phyloP scores from a whole-genome alignment of 2,329 filamentous ascomycete species.

The Tolypocladium ophioglossoides region DNA sequence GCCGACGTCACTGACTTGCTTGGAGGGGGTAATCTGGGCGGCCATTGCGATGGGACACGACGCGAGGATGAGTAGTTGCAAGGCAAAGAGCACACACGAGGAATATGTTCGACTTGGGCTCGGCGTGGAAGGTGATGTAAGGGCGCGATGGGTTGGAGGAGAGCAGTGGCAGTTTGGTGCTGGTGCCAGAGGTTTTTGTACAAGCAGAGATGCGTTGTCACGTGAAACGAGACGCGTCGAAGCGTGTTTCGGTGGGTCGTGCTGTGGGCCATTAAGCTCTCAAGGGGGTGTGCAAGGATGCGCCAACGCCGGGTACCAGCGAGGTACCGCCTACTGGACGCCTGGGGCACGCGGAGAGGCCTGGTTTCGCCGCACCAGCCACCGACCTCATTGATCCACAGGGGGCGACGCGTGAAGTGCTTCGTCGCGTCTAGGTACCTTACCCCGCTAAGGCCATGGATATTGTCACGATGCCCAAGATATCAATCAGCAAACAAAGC shows the following conservation, averaged over 20 bases:
- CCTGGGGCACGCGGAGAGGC: neutral
- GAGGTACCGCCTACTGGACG: constrained; percentile 4
- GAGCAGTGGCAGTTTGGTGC: constrained; percentile 8
- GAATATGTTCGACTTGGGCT: constrained; percentile 10
- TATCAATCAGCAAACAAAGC: constrained; percentile 22
- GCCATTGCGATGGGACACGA: constrained; percentile 48
- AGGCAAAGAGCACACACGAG: constrained; percentile 9
- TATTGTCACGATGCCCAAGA: constrained; percentile 7
- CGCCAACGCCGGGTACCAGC: neutral
- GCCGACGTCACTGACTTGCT: constrained; percentile 38
- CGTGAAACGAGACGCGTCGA: constrained; percentile 25
- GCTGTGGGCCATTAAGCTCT: constrained; percentile 14
- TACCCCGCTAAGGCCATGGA: too few species aligned
- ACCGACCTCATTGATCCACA: neutral
- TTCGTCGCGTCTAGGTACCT: constrained; percentile 11
- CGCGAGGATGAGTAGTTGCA: constrained; percentile 3
- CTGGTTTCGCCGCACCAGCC: constrained; percentile 7
- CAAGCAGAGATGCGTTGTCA: constrained; percentile 22
- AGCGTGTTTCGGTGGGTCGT: constrained; percentile 14
- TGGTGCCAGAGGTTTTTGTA: constrained; percentile 28
- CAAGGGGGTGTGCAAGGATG: constrained; percentile 2
- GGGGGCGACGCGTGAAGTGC: constrained; percentile 10
- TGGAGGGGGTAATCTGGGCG: constrained; percentile 54
- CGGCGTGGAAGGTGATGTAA: constrained; percentile 9
- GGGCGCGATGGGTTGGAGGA: constrained; percentile 18